Evolutionary conservation across 1,139 yeast species (phyloP).

Genomic region (Hansenula sp.): DNA sequence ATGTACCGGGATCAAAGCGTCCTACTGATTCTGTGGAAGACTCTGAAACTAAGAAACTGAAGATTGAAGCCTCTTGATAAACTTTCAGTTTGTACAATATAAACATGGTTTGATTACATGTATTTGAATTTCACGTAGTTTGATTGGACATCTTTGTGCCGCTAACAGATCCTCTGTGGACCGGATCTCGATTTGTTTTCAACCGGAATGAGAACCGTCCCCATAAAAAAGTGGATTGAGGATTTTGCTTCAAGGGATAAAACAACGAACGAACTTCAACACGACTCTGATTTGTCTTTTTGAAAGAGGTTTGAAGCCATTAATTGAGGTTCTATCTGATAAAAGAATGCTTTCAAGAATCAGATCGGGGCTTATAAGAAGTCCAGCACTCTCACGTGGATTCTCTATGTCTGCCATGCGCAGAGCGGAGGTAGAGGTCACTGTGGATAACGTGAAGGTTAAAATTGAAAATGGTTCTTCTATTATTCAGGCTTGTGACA

Average conservation of each 20-base stretch:
- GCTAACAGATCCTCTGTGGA: background rate
- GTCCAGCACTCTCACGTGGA: conserved; percentile 9
- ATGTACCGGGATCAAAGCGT: background rate
- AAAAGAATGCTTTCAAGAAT: background rate
- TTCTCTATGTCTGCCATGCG: conserved; percentile 26
- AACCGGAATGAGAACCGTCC: background rate
- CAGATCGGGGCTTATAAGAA: background rate
- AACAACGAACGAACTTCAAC: background rate
- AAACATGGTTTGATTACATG: background rate
- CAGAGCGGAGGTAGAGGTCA: conserved; percentile 63
- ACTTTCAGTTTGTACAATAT: background rate
- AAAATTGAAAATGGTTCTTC: conserved; percentile 85
- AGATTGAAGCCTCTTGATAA: background rate
- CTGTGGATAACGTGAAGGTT: conserved; percentile 76
- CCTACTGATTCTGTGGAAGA: background rate
- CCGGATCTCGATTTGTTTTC: background rate
- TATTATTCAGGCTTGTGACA: conserved; percentile 87
- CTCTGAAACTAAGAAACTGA: background rate
- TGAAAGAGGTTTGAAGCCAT: no score
- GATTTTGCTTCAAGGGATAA: background rate
- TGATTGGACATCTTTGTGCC: background rate
- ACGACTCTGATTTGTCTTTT: background rate
- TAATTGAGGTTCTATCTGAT: no score
- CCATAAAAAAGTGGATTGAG: background rate
- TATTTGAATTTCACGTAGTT: background rate